A percentile compares a stretch with the other conserved stretches of the same genome.
phyloP scores from a whole-genome alignment of 2,329 filamentous ascomycete species.

The Nothophoma quercina region DNA sequence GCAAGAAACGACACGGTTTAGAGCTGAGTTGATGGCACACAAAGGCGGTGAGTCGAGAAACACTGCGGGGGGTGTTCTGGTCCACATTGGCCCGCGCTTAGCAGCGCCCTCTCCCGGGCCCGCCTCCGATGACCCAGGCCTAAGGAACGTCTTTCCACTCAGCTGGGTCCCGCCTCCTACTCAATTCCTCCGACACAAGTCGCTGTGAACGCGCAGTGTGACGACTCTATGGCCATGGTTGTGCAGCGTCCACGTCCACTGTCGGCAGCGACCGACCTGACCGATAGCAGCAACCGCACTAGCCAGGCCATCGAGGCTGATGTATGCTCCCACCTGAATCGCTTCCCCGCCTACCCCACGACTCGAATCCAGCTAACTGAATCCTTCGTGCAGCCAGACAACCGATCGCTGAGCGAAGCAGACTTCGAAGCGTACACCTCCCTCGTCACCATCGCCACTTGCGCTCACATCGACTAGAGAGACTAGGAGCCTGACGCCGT shows the following conservation, averaged over 20 bases:
- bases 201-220: conserved; percentile 4
- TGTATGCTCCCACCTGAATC: conserved; percentile 9
- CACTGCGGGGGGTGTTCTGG: conserved; percentile 16
- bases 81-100: conserved; percentile 6
- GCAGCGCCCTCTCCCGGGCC: conserved; percentile 11
- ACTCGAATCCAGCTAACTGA: conserved; percentile 25
- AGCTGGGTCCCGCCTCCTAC: conserved; percentile 16
- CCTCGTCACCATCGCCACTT: not conserved
- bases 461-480: conserved; percentile 39
- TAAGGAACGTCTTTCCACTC: conserved; percentile 18
- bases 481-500: conserved; percentile 49
- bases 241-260: conserved; percentile 8
- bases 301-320: conserved; percentile 11
- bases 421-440: conserved; percentile 44
- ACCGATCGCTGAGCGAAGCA: conserved; percentile 36
- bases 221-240: conserved; percentile 3
- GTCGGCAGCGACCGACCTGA: conserved; percentile 5
- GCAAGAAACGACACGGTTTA: conserved; percentile 1
- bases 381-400: conserved; percentile 38
- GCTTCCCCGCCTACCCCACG: conserved; percentile 17
- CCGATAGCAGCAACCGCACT: not conserved
- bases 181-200: conserved; percentile 9
- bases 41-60: conserved; percentile 8
- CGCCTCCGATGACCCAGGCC: conserved; percentile 15
- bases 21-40: conserved; percentile 7